Percentiles rank a stretch among this genome's conserved stretches.
Conservation (phyloP, 1,284 basidiomycete species). For the Naganishia albida region DNA sequence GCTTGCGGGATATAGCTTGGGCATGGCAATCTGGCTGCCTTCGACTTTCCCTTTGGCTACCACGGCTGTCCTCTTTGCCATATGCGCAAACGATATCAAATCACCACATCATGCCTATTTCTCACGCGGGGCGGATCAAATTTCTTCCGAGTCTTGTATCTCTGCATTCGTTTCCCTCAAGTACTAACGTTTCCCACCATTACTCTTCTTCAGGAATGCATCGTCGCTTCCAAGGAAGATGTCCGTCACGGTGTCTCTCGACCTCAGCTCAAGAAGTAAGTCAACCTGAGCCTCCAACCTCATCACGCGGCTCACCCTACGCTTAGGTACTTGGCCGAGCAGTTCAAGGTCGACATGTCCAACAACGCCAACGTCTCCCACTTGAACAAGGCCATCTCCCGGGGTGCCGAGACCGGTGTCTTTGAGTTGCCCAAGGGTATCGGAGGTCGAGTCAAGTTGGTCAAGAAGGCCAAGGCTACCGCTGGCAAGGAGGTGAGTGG, state of each 20-base stretch:
- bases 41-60: no score
- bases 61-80: no score
- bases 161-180: not conserved
- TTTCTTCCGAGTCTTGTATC: not conserved
- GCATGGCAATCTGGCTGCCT: no score
- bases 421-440: constrained; percentile 86
- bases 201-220: constrained; percentile 19
- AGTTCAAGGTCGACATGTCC: constrained; percentile 75
- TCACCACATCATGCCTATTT: not conserved
- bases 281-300: constrained; percentile 25
- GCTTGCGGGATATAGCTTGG: not conserved
- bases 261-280: constrained; percentile 86
- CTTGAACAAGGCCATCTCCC: constrained; percentile 75
- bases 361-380: constrained; percentile 72
- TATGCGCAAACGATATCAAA: no score
- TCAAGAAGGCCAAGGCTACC: constrained; percentile 56
- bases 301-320: constrained; percentile 3
- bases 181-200: not conserved
- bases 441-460: constrained; percentile 75
- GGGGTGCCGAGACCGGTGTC: constrained; percentile 74
- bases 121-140: not conserved
- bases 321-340: constrained; percentile 70
- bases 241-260: constrained; percentile 83
- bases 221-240: constrained; percentile 66
- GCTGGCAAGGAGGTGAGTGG: constrained; percentile 31